A percentile compares a stretch with the other conserved stretches of the same genome.
These are phyloP conservation scores for Dactylellina leptospora DNA, from an alignment of 2,329 filamentous ascomycete species.

Conservation along the genomic window DNA sequence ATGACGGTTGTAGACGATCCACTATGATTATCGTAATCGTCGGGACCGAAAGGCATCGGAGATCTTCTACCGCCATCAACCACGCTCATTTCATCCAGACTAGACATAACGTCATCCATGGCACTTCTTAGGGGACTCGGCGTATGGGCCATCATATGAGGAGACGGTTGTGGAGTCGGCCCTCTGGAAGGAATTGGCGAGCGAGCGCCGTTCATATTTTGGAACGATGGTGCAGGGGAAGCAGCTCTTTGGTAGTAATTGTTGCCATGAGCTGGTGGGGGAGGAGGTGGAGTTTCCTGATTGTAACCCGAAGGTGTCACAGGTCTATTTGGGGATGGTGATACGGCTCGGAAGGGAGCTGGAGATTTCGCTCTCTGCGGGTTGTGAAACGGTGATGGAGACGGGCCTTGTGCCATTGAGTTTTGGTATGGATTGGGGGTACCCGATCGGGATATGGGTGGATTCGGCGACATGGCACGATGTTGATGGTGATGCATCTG, in stretches of 20 bases:
- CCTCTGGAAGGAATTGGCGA: constrained; percentile 54
- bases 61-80: constrained; percentile 53
- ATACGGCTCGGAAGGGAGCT: constrained; percentile 51
- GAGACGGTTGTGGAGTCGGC: constrained; percentile 51
- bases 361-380: constrained; percentile 52
- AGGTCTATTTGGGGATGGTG: constrained; percentile 44
- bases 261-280: constrained; percentile 54
- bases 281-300: constrained; percentile 51
- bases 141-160: constrained; percentile 64
- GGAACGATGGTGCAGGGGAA: constrained; percentile 45
- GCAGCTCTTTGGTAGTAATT: constrained; percentile 47
- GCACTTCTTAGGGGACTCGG: constrained; percentile 91
- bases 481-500: constrained; percentile 37
- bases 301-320: constrained; percentile 45
- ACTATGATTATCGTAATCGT: constrained; percentile 45
- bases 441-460: constrained; percentile 42
- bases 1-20: constrained; percentile 53
- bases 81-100: constrained; percentile 79
- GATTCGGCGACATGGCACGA: constrained; percentile 40
- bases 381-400: constrained; percentile 48
- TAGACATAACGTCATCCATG: constrained; percentile 98
- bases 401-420: constrained; percentile 36
- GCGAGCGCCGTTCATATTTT: constrained; percentile 44
- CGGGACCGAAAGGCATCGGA: constrained; percentile 32
- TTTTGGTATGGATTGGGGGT: constrained; percentile 49